Evolutionary conservation across 1,284 basidiomycete species (phyloP).

Genomic region (Phellopilus nigrolimitatus): DNA sequence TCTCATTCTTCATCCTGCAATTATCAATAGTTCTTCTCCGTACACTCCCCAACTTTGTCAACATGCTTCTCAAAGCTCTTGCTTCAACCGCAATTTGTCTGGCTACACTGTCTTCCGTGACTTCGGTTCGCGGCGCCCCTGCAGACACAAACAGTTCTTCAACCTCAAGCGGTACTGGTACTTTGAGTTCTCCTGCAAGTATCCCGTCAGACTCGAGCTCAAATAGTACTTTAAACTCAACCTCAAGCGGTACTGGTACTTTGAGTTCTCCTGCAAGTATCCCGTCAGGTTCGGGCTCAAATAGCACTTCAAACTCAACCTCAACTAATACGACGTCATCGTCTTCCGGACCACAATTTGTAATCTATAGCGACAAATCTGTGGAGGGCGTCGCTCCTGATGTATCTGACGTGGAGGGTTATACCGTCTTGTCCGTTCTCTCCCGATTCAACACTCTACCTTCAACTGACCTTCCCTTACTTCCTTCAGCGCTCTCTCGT

Average conservation of each 20-base stretch:
- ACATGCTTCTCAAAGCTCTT: slow-evolving; percentile 11
- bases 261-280: too few relatives aligned
- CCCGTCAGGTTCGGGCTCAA: too few relatives aligned
- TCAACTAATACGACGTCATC: not conserved
- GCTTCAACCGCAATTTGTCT: slow-evolving; percentile 1
- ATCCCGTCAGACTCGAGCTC: too few relatives aligned
- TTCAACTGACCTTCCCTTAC: not conserved
- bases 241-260: not conserved
- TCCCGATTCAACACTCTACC: slow-evolving; percentile 4
- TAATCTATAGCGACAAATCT: slow-evolving; percentile 11
- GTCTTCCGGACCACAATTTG: slow-evolving; percentile 18
- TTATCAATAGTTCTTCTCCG: too few relatives aligned
- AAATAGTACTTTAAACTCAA: too few relatives aligned
- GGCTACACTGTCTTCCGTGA: slow-evolving; percentile 1
- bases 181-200: not conserved
- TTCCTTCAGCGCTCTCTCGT: slow-evolving; percentile 20
- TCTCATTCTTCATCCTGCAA: too few relatives aligned
- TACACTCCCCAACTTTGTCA: too few relatives aligned
- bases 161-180: not conserved
- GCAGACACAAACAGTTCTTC: not conserved
- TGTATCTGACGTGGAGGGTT: slow-evolving; percentile 17
- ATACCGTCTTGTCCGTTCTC: slow-evolving; percentile 14
- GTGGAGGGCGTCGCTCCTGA: slow-evolving; percentile 1
- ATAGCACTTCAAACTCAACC: too few relatives aligned
- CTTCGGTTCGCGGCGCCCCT: slow-evolving; percentile 2